These are phyloP conservation scores for Leucosporidium creatinivorum DNA, from an alignment of 768 basidiomycete genomes.

Conservation along the genomic window DNA sequence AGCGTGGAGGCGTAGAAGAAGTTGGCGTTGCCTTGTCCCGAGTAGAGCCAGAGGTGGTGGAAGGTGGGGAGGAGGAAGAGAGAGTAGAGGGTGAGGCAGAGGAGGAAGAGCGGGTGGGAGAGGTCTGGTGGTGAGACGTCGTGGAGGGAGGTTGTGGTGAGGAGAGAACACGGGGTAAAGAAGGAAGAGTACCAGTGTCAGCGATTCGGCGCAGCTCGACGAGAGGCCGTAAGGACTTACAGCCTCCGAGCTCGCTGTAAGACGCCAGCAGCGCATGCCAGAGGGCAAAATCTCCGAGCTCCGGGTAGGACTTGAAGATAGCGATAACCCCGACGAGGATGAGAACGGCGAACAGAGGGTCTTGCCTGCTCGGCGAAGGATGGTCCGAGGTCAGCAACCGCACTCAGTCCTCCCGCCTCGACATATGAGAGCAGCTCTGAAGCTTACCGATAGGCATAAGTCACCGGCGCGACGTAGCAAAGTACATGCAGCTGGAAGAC, in stretches of 20 bases:
- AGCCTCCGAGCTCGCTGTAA: conserved; percentile 74
- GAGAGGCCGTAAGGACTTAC: conserved; percentile 50
- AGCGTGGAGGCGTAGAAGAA: conserved; percentile 96
- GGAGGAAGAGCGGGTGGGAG: conserved; percentile 73
- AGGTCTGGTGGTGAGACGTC: conserved; percentile 67
- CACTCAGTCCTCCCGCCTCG: background rate
- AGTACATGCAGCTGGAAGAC: conserved; percentile 79
- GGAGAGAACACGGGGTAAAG: background rate
- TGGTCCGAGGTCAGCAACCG: background rate
- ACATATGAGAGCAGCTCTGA: no score
- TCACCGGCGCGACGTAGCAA: conserved; percentile 73
- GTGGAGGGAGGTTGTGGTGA: background rate
- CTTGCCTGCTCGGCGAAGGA: conserved; percentile 52
- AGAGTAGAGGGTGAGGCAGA: conserved; percentile 74
- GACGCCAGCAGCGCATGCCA: conserved; percentile 72
- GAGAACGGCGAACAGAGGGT: conserved; percentile 71
- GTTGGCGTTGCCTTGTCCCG: conserved; percentile 93
- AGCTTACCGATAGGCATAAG: conserved; percentile 19
- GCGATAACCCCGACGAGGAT: conserved; percentile 68
- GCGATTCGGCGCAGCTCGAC: background rate
- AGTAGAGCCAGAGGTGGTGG: conserved; percentile 79
- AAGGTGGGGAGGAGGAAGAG: conserved; percentile 81
- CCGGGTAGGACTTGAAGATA: conserved; percentile 86
- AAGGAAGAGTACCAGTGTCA: background rate
- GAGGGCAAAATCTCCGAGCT: conserved; percentile 77